Evolutionary conservation across 768 basidiomycete species (phyloP), one percentile per base, ranked within the genome.

Genomic region (Rhodocollybia butyracea): DNA sequence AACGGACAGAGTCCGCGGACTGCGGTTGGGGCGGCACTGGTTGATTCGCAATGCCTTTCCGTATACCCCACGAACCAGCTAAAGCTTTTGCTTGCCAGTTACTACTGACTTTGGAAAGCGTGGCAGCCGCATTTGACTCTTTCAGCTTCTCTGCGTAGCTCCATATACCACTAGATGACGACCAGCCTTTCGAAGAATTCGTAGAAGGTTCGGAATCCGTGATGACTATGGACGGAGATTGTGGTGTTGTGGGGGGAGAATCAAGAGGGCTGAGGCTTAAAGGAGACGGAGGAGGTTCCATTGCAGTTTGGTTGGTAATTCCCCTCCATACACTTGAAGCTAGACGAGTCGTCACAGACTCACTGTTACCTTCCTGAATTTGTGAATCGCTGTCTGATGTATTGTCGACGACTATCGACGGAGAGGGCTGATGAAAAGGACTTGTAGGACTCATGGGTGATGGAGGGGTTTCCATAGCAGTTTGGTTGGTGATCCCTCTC

Each of bases 401-500:
- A 30, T 53, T 21, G 36, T 53, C 27, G 3, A 43, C 24, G 5
- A 46, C 21, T 26, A 42, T 54, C 24, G 60, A 45, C 26, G 60
- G 59, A 41, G 64, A 63, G 2, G 61, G 57, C 54, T 58, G 39
- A 2, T 62, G 54, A 46, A 70, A 66, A 3, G 69, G 64, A 5
- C 71, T 68, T 5, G 63, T 54, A 12, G 76, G 70, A n/a, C 69
- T 68, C 6, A 64, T 41, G 3, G 76, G 70, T 39, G 76, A 69
- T n/a, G 73, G 67, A 17, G 84, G 78, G 10, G 72, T 70, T n/a
- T 86, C 86, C 86, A 87, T 86, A 2, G 86, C 81, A 56, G 78
- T 79, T 65, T 86, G 84, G 61, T 89, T 90, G 3, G 86, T 88
- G 60, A 90, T 83, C 3, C 88, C 89, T 64, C 79, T 77, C 88